Base-by-base conservation (phyloP, 208 protist species). In the Leishmania tarentolae region DNA sequence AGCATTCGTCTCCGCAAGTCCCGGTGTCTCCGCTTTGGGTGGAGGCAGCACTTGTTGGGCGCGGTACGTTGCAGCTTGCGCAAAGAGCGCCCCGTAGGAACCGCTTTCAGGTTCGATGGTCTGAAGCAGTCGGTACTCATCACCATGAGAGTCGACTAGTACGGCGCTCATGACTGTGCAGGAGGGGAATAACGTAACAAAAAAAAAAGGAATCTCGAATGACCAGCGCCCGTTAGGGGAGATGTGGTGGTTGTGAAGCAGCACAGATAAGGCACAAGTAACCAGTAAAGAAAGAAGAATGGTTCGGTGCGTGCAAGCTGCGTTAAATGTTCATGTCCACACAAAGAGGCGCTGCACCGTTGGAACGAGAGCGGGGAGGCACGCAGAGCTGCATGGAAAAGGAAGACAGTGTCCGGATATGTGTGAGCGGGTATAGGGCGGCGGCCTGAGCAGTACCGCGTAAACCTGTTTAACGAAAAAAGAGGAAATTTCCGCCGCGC, bases 61-160 rank as follows among this genome's bases (percentile, higher is more conserved):
- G 28, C 74, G 77, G 46, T 70, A 86, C 9, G 78, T 76, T n/a
- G 53, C 28, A 8, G 78, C 77, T 17, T 8, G 59, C 8, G n/a
- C 37, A 31, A 86, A 86, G n/a, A 82, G 73, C 17, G 61, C 75
- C 0, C 73, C 82, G 42, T 86, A 86, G 74, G 71, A 77, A 35
- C 61, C 82, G 9, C 73, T 21, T 21, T 82, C 82, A 28, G 19
- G 15, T 7, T 66, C 73, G 9, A 80, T n/a, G 1, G 57, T 21
- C 50, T 44, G 37, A 2, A 76, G 74, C n/a, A 86, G 66, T 4
- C 35, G 65, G 63, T 82, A 82, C 40, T n/a, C 42, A 31, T 72
- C 59, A n/a, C 82, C 82, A 40, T 63, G 52, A 21, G 63, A 77
- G 35, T 79, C 82, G 21, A 40, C 66, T 5, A 86, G 70, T n/a